Conservation (phyloP, 1,284 basidiomycete genomes). For the Lentinula novae-zelandiae region DNA sequence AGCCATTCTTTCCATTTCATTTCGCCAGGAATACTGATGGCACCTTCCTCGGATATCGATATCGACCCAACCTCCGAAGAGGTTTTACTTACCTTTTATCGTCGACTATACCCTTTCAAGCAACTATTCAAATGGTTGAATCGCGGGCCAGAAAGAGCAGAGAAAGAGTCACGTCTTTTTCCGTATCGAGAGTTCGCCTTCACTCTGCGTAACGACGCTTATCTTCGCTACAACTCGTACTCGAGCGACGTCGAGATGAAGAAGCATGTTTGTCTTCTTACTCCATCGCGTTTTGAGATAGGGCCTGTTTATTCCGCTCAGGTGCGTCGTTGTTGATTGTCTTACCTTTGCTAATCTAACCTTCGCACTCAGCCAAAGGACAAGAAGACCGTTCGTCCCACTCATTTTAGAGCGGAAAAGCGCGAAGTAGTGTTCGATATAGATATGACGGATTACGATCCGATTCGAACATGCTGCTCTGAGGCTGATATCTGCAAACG, state of each 20-base stretch:
- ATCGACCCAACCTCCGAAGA: constrained; percentile 29
- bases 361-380: constrained; percentile 70
- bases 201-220: constrained; percentile 88
- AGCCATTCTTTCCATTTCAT: background rate
- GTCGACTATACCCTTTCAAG: constrained; percentile 91
- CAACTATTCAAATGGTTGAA: constrained; percentile 95
- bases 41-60: background rate
- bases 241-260: constrained; percentile 85
- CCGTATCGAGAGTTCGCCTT: constrained; percentile 97
- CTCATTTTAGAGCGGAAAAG: constrained; percentile 73
- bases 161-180: constrained; percentile 66
- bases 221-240: constrained; percentile 95
- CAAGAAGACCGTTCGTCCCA: constrained; percentile 79
- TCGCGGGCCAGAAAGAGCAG: constrained; percentile 58
- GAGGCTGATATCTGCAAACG: constrained; percentile 89
- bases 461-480: constrained; percentile 92
- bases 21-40: background rate
- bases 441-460: constrained; percentile 99
- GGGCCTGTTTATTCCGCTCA: constrained; percentile 90
- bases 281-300: constrained; percentile 94
- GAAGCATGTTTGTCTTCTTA: constrained; percentile 80
- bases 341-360: constrained; percentile 1
- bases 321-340: constrained; percentile 44
- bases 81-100: constrained; percentile 88
- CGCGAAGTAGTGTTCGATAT: constrained; percentile 99